Percentiles rank a stretch among this genome's conserved stretches.
Conservation (phyloP, 495 filamentous ascomycete genomes). For the Aspergillus indologenus region DNA sequence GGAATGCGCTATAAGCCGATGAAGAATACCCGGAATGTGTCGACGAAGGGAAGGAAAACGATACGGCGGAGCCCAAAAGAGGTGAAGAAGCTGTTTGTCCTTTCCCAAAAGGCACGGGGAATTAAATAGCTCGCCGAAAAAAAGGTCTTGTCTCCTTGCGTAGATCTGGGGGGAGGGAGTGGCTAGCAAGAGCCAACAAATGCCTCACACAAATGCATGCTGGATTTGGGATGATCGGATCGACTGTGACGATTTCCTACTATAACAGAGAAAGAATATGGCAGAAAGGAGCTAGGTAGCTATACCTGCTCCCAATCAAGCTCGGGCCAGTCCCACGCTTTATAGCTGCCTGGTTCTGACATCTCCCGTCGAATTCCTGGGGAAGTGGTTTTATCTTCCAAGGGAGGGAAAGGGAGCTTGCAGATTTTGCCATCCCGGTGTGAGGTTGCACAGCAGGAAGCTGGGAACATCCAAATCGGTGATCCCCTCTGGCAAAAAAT, state of each 20-base stretch:
- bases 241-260: background rate
- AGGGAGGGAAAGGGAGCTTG: background rate
- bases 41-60: no score
- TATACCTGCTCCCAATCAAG: background rate
- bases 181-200: slow-evolving; percentile 6
- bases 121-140: background rate
- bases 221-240: background rate
- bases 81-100: no score
- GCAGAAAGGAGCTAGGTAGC: no score
- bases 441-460: background rate
- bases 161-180: background rate
- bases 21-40: background rate
- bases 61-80: background rate
- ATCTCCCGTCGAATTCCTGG: background rate
- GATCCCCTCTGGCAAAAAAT: background rate
- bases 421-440: background rate
- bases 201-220: slow-evolving; percentile 4
- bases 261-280: background rate
- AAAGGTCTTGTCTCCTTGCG: slow-evolving; percentile 1
- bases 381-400: no score
- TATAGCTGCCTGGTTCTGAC: background rate
- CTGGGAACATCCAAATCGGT: background rate
- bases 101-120: background rate
- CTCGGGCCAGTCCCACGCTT: background rate
- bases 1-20: background rate